Base-by-base conservation (phyloP, 1,284 basidiomycete genomes). In the Ceratobasidium sp. region DNA sequence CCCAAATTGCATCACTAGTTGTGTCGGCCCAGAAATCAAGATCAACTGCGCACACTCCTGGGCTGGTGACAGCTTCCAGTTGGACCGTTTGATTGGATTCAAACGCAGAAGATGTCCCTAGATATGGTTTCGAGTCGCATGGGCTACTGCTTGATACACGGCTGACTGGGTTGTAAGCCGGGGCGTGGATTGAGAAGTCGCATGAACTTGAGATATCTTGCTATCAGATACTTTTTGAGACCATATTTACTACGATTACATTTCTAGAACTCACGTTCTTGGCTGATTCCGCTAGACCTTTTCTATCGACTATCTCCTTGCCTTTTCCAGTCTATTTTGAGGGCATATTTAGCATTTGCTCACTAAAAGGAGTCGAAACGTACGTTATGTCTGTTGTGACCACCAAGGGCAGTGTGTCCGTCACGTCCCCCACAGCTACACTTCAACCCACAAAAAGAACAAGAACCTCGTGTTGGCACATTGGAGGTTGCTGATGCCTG, bases 151-250 rank as follows among this genome's bases (percentile, higher is more conserved):
- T 28, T 33, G 67, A 46, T 18, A 26, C n/a, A 69, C 39, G 49
- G 18, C 18, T 53, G 20, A 46, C 28, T 23, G 58, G 71, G 33
- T 40, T 58, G 23, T 53, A 33, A 42, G 20, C 64, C n/a, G 71
- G 71, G 23, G 71, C 64, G 9, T 6, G 58, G 13, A 75, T 60
- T 28, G 71, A 75, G 5, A 15, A 58, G 15, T 58, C 63, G 26
- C 20, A 75, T 23, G 42, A 51, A n/a, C 60, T 75, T 28, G 71
- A 75, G 1, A 60, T 61, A n/a, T 75, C 71, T 58, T 75, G 28
- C 20, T 13, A 26, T 5, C 40, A 44, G 3, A 20, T 7, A 51
- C 39, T 18, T 9, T 63, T 20, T 33, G 42, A 28, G 26, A 63
- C 39, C 12, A 28, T 23, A 20, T 63, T 5, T 9, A 42, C 15